Base-by-base conservation (phyloP, 2,329 filamentous ascomycete genomes). In the Penicillium sp. region DNA sequence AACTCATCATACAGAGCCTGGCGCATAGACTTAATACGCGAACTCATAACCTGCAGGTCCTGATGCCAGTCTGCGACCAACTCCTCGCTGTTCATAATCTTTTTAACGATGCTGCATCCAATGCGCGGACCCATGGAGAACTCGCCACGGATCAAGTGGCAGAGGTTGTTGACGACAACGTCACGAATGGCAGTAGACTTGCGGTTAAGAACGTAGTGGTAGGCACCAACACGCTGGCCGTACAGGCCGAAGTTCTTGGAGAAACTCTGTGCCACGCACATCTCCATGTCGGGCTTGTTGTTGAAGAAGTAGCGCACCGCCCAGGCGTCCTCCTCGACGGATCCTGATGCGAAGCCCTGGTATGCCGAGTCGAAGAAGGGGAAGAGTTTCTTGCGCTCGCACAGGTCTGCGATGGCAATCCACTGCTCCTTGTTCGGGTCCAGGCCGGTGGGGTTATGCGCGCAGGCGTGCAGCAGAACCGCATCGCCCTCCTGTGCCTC, bases 361-460 rank as follows among this genome's bases (percentile, higher is more conserved):
- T 99, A 99, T 49, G 92, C 92, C 54, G 85, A 90, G 79, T 99
- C 94, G 75, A 99, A 97, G 83, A 97, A 96, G 62, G 92, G 92
- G 76, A 97, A 95, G 73, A 95, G 89, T 60, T 84, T 85, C 79
- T 89, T 94, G 67, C 83, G 74, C 67, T 84, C 83, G 70, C 96
- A 86, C 39, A 96, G 72, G 40, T 81, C 76, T 45, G 91, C 90
- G 54, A 97, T 84, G 75, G 92, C 83, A 72, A 87, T 88, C 94
- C 94, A 99, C 76, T 99, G 92, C 51, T 92, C 89, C 63, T 87
- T 81, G 43, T 89, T 95, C 10, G 91, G 91, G 74, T 99, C 94
- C 56, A 96, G 90, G 52, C 94, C 94, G 1, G 94, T 99, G 28
- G 94, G 94, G 78, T 99, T 99, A 80, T 97, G 94, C 18, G 94